phyloP scores from a whole-genome alignment of 768 basidiomycete genomes.

The Boletus patriciae region DNA sequence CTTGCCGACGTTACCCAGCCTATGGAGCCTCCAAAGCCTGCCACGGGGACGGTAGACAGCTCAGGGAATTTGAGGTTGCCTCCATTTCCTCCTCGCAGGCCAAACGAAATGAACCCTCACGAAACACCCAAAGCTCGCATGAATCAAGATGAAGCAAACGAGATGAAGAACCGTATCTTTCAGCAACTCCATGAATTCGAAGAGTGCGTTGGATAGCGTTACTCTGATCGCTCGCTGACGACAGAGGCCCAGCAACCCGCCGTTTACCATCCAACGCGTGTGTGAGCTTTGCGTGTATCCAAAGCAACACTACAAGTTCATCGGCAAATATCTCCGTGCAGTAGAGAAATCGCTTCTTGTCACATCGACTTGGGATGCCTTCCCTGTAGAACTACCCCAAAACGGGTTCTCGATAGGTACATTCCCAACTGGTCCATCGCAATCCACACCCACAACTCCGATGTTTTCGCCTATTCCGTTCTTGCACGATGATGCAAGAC shows the following conservation, averaged over 20 bases:
- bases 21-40: constrained; percentile 44
- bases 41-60: constrained; percentile 28
- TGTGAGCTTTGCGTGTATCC: constrained; percentile 79
- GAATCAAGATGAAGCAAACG: constrained; percentile 58
- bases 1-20: constrained; percentile 38
- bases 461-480: constrained; percentile 88
- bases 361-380: constrained; percentile 75
- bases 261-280: constrained; percentile 88
- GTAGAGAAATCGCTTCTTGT: constrained; percentile 81
- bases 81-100: constrained; percentile 66
- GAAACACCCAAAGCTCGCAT: constrained; percentile 60
- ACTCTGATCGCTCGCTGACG: constrained; percentile 5
- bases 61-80: constrained; percentile 67
- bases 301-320: constrained; percentile 64
- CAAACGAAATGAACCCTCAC: constrained; percentile 47
- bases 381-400: constrained; percentile 47
- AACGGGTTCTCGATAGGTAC: constrained; percentile 30
- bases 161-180: constrained; percentile 56
- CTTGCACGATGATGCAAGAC: constrained; percentile 78
- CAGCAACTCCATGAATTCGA: constrained; percentile 73
- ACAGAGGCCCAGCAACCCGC: constrained; percentile 47
- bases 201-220: constrained; percentile 46
- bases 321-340: constrained; percentile 88
- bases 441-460: constrained; percentile 70
- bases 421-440: constrained; percentile 46